Percentiles rank a stretch among this genome's conserved stretches.
Conservation (phyloP, 2,329 filamentous ascomycete genomes). For the Colletotrichum magnum region DNA sequence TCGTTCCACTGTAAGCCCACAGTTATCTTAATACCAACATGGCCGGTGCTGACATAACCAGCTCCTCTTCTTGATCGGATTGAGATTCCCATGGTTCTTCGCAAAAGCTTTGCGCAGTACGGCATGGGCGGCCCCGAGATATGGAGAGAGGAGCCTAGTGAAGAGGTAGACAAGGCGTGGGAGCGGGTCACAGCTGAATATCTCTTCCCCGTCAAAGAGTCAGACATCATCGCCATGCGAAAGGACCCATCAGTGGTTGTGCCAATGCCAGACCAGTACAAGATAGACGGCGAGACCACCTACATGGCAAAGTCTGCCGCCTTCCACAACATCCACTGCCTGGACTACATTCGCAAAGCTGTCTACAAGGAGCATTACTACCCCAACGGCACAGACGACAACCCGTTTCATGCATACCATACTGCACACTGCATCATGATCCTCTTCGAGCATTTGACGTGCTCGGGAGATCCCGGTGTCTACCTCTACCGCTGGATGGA, state of each 20-base stretch:
- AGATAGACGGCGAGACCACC: constrained; percentile 19
- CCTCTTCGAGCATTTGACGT: constrained; percentile 21
- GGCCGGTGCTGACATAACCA: neutral
- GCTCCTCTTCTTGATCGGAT: constrained; percentile 7
- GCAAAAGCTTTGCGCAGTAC: constrained; percentile 27
- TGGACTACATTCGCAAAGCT: constrained; percentile 29
- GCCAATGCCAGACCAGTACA: constrained; percentile 18
- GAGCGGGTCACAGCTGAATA: constrained; percentile 23
- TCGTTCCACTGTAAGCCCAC: constrained; percentile 5
- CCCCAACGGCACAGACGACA: constrained; percentile 30
- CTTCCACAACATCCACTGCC: constrained; percentile 29
- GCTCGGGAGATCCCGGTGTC: constrained; percentile 14
- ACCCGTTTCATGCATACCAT: constrained; percentile 21
- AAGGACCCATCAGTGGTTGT: constrained; percentile 24
- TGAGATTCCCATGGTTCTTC: constrained; percentile 14
- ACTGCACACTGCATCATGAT: constrained; percentile 31
- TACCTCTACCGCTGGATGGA: constrained; percentile 24
- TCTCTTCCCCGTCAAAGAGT: constrained; percentile 20
- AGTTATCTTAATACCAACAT: too few species aligned
- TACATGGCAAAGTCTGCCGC: constrained; percentile 25
- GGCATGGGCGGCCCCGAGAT: constrained; percentile 26
- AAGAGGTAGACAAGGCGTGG: constrained; percentile 32
- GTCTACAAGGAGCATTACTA: constrained; percentile 21
- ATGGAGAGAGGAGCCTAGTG: constrained; percentile 23
- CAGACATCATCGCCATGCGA: constrained; percentile 18